Percentiles rank a stretch among this genome's conserved stretches.
Conservation (phyloP, 495 filamentous ascomycete species). For the Hypoxylon perforatum region DNA sequence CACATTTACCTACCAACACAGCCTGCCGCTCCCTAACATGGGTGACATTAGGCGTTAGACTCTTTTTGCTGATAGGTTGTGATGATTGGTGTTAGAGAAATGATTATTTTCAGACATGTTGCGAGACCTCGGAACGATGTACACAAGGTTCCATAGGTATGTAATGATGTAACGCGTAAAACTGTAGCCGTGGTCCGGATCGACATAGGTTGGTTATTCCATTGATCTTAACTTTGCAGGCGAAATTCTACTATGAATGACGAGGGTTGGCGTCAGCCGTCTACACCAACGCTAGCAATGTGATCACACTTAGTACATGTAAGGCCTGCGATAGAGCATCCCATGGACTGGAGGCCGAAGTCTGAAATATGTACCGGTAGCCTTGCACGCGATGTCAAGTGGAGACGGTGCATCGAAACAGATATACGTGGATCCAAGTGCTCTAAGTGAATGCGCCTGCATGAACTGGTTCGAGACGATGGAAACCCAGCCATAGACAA, state of each 20-base stretch:
- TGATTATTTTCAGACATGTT: neutral
- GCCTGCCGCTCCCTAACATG: no score
- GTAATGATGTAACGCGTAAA: conserved; percentile 8
- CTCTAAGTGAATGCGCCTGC: conserved; percentile 5
- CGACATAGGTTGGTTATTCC: neutral
- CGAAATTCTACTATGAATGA: conserved; percentile 15
- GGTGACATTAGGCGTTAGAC: no score
- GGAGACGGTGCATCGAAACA: conserved; percentile 18
- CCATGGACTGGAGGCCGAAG: conserved; percentile 8
- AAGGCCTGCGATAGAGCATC: conserved; percentile 6
- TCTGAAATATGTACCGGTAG: no score
- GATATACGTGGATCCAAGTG: conserved; percentile 22
- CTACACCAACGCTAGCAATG: conserved; percentile 16
- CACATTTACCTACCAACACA: neutral
- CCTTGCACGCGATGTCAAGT: conserved; percentile 17
- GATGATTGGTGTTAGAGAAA: conserved; percentile 1
- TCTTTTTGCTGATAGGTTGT: neutral
- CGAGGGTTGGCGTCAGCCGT: conserved; percentile 5
- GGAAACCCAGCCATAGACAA: conserved; percentile 7
- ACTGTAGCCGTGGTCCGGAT: conserved; percentile 7
- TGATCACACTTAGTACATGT: no score
- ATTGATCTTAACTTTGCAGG: neutral
- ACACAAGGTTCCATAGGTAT: conserved; percentile 1
- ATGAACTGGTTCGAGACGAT: conserved; percentile 29
- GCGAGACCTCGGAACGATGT: neutral